Base-by-base conservation (phyloP, 768 basidiomycete species). In the Amanita fuliginea region DNA sequence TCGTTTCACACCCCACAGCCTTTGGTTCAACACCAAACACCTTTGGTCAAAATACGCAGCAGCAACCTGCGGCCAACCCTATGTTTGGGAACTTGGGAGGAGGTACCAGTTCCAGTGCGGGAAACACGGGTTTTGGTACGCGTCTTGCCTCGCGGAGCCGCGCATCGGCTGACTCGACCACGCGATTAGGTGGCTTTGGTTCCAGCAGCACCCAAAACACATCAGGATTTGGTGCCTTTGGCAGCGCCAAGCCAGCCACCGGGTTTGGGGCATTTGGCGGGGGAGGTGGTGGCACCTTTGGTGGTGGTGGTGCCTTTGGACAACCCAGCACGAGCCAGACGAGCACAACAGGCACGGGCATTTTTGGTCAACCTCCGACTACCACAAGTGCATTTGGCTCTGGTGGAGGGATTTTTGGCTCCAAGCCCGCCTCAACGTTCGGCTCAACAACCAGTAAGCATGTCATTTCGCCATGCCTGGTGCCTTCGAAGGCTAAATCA, bases 241-340 rank as follows among this genome's bases (percentile, higher is more conserved):
- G 81, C 33, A 74, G 69, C 40, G 62, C 80, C 26, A 89, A 90
- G 59, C 84, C 86, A 35, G 61, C 81, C 3, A 69, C 78, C 9
- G 86, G 83, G 10, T 90, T 92, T 64, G 84, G 87, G 57, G 76
- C 82, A 52, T 88, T 88, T 62, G 74, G 81, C 42, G 80, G 79
- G 36, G 41, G 49, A 14, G 77, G 75, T 26, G 64, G 68, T 36
- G 68, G 74, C 47, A 67, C 76, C 26, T 82, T 83, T 61, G 75
- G 79, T 50, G 64, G 71, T 28, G 64, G 67, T 24, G 66, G 69
- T 57, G 59, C 74, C 33, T 75, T 80, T 55, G 72, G 77, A 10
- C 62, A 64, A 47, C 46, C 46, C 46, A 62, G 63, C 46, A 56
- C 60, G n/a, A 55, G 46, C 35, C 60, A 54, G 46, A 42, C 58